Conservation (phyloP, 768 basidiomycete species). For the Lactifluus piperatus region DNA sequence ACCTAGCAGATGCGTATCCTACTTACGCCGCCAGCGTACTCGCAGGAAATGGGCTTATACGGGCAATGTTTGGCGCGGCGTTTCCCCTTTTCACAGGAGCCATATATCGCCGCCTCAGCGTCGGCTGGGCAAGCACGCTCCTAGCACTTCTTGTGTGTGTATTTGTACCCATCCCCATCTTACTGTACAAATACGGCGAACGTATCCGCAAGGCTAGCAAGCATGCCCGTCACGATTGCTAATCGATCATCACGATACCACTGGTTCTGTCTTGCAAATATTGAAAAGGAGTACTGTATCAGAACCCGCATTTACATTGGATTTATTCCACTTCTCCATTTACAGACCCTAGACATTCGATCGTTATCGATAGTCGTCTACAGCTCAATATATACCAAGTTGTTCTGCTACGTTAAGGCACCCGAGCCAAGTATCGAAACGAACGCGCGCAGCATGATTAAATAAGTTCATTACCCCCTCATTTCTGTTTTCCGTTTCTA, state of each 20-base stretch:
- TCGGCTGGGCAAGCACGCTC: constrained; percentile 24
- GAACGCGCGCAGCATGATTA: no score
- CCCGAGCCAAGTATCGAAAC: no score
- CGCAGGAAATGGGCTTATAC: constrained; percentile 30
- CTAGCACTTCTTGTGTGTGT: constrained; percentile 24
- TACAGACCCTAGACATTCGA: no score
- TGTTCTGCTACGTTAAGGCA: no score
- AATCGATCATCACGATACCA: neutral
- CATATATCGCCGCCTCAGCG: constrained; percentile 23
- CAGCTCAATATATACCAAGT: no score
- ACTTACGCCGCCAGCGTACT: constrained; percentile 28
- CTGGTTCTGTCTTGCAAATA: neutral
- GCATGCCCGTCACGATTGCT: constrained; percentile 19
- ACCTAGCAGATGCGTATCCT: constrained; percentile 28
- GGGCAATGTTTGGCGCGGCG: constrained; percentile 22
- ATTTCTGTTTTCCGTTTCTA: no score
- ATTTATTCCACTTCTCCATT: no score
- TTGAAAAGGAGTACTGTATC: neutral
- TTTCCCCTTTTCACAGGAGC: constrained; percentile 21
- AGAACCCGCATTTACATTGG: neutral
- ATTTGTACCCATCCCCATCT: constrained; percentile 23
- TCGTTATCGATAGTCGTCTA: no score
- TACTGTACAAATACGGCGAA: constrained; percentile 16
- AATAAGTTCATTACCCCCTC: no score
- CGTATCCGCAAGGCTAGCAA: constrained; percentile 17